Base-by-base conservation (phyloP, 306 rosid genomes). In the Medicago lupulina region DNA sequence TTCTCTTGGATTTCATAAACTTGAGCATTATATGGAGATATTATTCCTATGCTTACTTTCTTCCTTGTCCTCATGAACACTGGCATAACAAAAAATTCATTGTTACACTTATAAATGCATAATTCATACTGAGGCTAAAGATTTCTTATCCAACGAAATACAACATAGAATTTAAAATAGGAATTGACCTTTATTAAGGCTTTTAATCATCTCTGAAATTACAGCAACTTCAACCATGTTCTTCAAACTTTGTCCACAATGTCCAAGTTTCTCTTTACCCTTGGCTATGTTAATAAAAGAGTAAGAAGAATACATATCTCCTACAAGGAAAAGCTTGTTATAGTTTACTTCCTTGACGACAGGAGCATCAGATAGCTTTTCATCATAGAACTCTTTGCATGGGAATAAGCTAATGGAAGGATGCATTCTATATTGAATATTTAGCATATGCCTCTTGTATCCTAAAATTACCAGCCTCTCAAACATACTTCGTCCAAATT, bases 21-120 rank as follows among this genome's bases (percentile, higher is more conserved):
- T 44, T 86, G 93, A 54, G 87, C 85, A 16, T 79, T 81, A 73
- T 89, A 86, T 23, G 90, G 86, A 51, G 93, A 86, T 76, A 88
- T 88, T 12, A 88, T 79, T 36, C 93, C 93, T 31, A 88, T 66
- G 78, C 90, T 84, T 5, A 82, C 80, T 61, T 76, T 83, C 80
- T 75, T 83, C 78, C 44, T 81, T 19, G 67, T 83, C 28, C 58
- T 3, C 31, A 18, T 54, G 31, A 54, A 54, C 14, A 7, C 61
- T 54, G 31, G 1, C 2, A 54, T 7, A 54, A 54, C 57, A 50
- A 50, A 51, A 51, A 18, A 53, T 9, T n/a, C 10, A 9, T 9
- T 1, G 1, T 51, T 9, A 18, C 0, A 54, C 5, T 1, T 53
- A 53, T 17, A 0, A 53, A 17, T 54, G 12, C 61, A 54, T 17